Conservation (phyloP, 2,329 filamentous ascomycete genomes). For the Cordyceps javanica region DNA sequence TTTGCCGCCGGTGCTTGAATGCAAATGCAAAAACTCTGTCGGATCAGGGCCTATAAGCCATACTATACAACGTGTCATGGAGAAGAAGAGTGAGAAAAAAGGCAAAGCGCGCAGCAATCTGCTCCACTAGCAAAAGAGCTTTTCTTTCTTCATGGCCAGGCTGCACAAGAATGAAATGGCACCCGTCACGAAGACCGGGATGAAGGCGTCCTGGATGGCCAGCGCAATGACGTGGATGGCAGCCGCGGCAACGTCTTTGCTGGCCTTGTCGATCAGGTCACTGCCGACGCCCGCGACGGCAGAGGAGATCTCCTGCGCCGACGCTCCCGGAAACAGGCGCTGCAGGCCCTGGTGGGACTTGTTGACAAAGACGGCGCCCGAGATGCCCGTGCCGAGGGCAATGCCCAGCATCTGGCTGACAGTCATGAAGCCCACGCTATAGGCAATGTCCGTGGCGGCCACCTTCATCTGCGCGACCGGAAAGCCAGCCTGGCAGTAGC, state of each 20-base stretch:
- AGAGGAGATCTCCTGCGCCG: not conserved
- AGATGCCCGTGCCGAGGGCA: slow-evolving; percentile 2
- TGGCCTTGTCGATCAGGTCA: slow-evolving; percentile 9
- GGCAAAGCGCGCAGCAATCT: not conserved
- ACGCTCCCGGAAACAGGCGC: slow-evolving; percentile 10
- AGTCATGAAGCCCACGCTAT: slow-evolving; percentile 31
- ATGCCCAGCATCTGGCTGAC: slow-evolving; percentile 4
- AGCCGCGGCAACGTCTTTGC: slow-evolving; percentile 14
- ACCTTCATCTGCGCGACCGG: slow-evolving; percentile 29
- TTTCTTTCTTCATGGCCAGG: slow-evolving; percentile 29
- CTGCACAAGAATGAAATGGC: slow-evolving; percentile 25
- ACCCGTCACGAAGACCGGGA: slow-evolving; percentile 27
- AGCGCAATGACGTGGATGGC: slow-evolving; percentile 27
- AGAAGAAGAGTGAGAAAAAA: too few species aligned
- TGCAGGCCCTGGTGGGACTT: slow-evolving; percentile 17
- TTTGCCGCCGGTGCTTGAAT: too few species aligned
- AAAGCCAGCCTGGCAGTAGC: slow-evolving; percentile 27
- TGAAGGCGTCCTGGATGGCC: slow-evolving; percentile 27
- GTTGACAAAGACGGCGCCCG: slow-evolving; percentile 9
- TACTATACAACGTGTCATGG: not conserved
- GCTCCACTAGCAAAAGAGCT: slow-evolving; percentile 20
- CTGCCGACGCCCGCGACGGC: slow-evolving; percentile 13
- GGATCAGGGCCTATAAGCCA: too few species aligned
- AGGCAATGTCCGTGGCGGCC: slow-evolving; percentile 20
- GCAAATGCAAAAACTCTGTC: too few species aligned